phyloP scores from a whole-genome alignment of 2,329 filamentous ascomycete genomes.

The Didymosphaeria variabile region DNA sequence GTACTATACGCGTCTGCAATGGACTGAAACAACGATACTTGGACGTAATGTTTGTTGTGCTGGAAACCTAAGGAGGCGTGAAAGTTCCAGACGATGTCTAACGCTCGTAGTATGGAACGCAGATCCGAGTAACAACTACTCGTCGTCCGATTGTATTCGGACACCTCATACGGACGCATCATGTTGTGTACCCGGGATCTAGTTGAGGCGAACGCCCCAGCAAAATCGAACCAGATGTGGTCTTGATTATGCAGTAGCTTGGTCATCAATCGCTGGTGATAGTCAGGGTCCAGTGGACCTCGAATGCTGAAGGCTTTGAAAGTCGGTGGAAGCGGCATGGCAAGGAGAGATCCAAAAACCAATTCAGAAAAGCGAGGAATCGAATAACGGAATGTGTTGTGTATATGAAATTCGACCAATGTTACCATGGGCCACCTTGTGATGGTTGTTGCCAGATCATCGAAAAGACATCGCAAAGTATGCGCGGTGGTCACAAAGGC shows the following conservation, averaged over 20 bases:
- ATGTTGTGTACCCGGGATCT: background rate
- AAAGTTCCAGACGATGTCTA: slow-evolving; percentile 21
- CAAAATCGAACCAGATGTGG: slow-evolving; percentile 9
- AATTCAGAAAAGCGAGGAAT: slow-evolving; percentile 16
- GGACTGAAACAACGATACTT: background rate
- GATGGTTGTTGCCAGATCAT: slow-evolving; percentile 6
- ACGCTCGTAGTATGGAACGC: slow-evolving; percentile 4
- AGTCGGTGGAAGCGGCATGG: background rate
- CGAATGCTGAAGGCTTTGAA: slow-evolving; percentile 17
- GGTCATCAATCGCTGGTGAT: slow-evolving; percentile 4
- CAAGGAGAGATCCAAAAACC: slow-evolving; percentile 16
- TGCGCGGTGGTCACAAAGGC: slow-evolving; percentile 11
- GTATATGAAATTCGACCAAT: slow-evolving; percentile 8
- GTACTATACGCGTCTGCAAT: slow-evolving; percentile 13
- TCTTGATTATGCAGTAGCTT: slow-evolving; percentile 8
- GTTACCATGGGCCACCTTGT: too few species aligned
- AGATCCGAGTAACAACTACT: background rate
- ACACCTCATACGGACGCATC: background rate
- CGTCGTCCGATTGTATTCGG: too few species aligned
- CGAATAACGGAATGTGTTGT: slow-evolving; percentile 21
- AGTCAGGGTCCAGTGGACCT: slow-evolving; percentile 6
- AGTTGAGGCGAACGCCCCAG: background rate
- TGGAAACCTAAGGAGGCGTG: slow-evolving; percentile 7
- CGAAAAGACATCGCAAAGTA: slow-evolving; percentile 8
- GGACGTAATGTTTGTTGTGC: background rate